phyloP scores from a whole-genome alignment of 2,329 filamentous ascomycete species.

The Aspergillus melleus region DNA sequence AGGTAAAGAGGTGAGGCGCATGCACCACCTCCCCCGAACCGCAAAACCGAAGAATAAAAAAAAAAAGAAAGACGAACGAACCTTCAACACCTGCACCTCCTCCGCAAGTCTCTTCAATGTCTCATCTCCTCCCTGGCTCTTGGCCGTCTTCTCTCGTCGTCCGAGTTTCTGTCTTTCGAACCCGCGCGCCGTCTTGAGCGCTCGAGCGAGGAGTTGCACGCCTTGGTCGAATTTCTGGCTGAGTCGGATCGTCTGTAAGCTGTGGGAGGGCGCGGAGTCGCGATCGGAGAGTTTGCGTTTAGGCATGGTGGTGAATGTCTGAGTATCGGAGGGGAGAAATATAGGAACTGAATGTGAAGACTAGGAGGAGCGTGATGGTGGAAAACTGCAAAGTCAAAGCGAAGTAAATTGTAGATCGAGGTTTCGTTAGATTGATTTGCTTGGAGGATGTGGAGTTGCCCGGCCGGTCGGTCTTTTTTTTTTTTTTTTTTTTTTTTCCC shows the following conservation, averaged over 20 bases:
- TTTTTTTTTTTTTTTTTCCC: background rate
- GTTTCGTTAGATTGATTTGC: background rate
- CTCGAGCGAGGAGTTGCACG: conserved; percentile 50
- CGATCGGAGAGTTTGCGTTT: conserved; percentile 43
- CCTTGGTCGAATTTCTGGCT: conserved; percentile 52
- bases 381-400: too few species aligned
- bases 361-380: too few species aligned
- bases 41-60: conserved; percentile 7
- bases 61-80: background rate
- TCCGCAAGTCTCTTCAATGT: conserved; percentile 48
- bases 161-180: conserved; percentile 66
- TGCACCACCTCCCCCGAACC: too few species aligned
- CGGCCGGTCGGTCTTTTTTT: background rate
- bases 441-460: background rate
- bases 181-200: conserved; percentile 59
- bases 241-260: conserved; percentile 38
- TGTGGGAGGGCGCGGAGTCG: conserved; percentile 28
- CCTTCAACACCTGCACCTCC: conserved; percentile 60
- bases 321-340: too few species aligned
- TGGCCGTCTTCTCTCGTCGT: conserved; percentile 57
- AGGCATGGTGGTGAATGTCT: conserved; percentile 27
- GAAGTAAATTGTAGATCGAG: conserved; percentile 1
- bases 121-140: conserved; percentile 42
- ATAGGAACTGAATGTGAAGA: too few species aligned
- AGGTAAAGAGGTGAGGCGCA: too few species aligned